Evolutionary conservation across 2,329 filamentous ascomycete species (phyloP), one percentile per base, ranked within the genome.

Genomic region (Thelonectria olida): DNA sequence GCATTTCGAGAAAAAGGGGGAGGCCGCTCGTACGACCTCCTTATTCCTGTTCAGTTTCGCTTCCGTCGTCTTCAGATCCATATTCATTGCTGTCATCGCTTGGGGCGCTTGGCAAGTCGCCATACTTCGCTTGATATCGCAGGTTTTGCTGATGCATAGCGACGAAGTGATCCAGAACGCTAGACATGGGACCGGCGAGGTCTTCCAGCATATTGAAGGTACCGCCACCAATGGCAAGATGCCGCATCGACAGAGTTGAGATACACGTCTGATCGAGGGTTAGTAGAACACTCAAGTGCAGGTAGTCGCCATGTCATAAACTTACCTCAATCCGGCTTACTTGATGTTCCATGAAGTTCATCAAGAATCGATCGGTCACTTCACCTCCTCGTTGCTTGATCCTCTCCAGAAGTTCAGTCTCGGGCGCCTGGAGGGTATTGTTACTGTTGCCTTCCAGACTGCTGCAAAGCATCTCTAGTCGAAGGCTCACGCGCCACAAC

Each of bases 241-340:
- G 90, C 49, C 95, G 90, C 70, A 97, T 82, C 12, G 88, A 82
- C 51, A 97, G 85, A 1, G 92, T 93, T 28, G 90, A 91, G 68
- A 94, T 86, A 73, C 92, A 96, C 52, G 92, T 90, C 93, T 96
- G 45, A 67, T 9, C 15, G 27, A 19, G 39, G 13, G 62, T 77
- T 67, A 78, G 71, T 49, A 47, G 23, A 54, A 51, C 22, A 20
- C n/a, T 23, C 49, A 13, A 19, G 15, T 3, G 34, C 9, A 8
- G n/a, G n/a, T 7, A 15, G 10, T 20, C 20, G 17, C 41, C 12
- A 7, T 27, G n/a, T 12, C n/a, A 6, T 13, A 34, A 58, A 52
- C 90, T 79, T 82, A 96, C 93, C 88, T 99, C 96, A 75, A 99
- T 96, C 72, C 96, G 88, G 75, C 92, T 94, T 69, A 99, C 91